Base-by-base conservation (phyloP, 495 filamentous ascomycete genomes). In the Amphirosellinia nigrospora region DNA sequence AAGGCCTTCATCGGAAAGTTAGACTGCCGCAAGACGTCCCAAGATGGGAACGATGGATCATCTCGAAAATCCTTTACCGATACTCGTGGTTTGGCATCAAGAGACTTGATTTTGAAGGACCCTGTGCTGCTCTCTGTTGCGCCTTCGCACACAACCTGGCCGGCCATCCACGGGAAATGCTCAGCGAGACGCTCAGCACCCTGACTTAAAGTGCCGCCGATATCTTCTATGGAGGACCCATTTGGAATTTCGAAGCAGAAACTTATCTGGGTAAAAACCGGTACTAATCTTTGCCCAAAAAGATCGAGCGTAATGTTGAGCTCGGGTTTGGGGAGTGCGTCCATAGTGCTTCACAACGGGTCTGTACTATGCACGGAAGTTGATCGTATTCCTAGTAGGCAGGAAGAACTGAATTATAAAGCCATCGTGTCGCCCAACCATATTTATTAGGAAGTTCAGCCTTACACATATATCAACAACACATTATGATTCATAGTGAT, bases 151-250 rank as follows among this genome's bases (percentile, higher is more conserved):
- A 86, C 72, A n/a, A 88, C 82, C 43, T 86, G 77, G 8, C 86
- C 87, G 13, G 87, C 81, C 48, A 87, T 68, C 86, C 86, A 88
- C 21, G 87, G 88, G 70, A 88, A 86, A 59, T 67, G 76, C 13
- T 70, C 39, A 11, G 72, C 64, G 8, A 79, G 72, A 8, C 66
- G 13, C 34, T 72, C 21, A n/a, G 59, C 36, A 9, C 59, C 59
- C 11, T 26, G 59, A 19, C 1, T 28, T 19, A 62, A 45, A 32
- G 45, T 6, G 32, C 11, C 23, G 8, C 38, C 1, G 38, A 62
- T 62, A n/a, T 62, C 39, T 10, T 62, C 59, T 28, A 62, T 23
- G 1, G 11, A 5, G n/a, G 23, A 45, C 1, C 32, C 59, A 62
- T 28, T 13, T 8, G 59, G 59, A 28, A 45, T 32, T 30, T 23